Evolutionary conservation across 2,329 filamentous ascomycete species (phyloP), one percentile per base, ranked within the genome.

Genomic region (Fusarium euwallaceae): DNA sequence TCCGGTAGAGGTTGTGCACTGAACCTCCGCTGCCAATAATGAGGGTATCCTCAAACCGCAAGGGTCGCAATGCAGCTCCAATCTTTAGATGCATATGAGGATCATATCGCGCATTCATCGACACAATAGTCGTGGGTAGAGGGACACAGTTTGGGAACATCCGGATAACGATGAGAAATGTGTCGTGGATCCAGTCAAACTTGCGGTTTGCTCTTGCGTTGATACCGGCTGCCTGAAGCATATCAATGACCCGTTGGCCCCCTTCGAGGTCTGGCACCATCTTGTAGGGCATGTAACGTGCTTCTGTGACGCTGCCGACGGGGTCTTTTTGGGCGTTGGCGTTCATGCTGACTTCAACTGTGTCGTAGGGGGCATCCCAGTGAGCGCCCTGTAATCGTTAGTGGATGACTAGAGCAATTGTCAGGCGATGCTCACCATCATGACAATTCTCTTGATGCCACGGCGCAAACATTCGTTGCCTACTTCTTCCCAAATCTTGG

Each of bases 1-100:
- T 93, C 29, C 91, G 88, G 80, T 92, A 93, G 3, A 93, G 87
- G 77, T 93, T 93, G 81, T 93, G 92, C 2, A 93, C 91, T 1
- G 91, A 88, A 41, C 92, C 92, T 32, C 92, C 85, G 22, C 81
- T 84, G 22, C 89, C 89, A 68, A 90, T 86, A 65, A 94, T 81
- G 4, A 93, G 86, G 62, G 71, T 70, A 17, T 48, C 55, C 16
- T 67, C 65, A 6, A 20, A 17, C 11, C 64, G 45, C 24, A 67
- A 37, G 0, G 22, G 39, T 8, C 70, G 64, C 20, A 74, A 51
- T 20, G 72, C 70, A 24, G 53, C 36, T 12, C 70, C 72, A 43
- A 74, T 62, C 10, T 53, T 27, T 2, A 72, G 55, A 48, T 74
- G 72, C 56, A 68, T 70, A 24, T 74, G 72, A 1, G 72, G 70